Evolutionary conservation across 768 basidiomycete genomes (phyloP).

Genomic region (Russula foetens): DNA sequence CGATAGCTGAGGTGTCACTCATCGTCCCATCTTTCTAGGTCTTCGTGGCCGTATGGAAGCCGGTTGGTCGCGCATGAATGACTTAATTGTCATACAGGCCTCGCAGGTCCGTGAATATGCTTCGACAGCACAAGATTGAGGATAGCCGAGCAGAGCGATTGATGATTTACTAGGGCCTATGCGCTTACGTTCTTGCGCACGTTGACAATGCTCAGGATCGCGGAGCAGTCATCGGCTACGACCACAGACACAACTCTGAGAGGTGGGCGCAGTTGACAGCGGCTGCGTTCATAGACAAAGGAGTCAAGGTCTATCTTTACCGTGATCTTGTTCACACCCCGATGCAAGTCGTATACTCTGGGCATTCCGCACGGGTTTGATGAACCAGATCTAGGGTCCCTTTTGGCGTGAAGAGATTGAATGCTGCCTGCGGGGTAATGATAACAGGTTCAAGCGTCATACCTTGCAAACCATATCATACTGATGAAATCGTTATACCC

Average conservation of each 20-base stretch:
- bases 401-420: slow-evolving; percentile 57
- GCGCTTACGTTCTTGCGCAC: slow-evolving; percentile 54
- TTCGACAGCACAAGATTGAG: background rate
- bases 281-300: slow-evolving; percentile 53
- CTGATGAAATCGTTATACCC: background rate
- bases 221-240: slow-evolving; percentile 80
- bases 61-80: slow-evolving; percentile 89
- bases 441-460: slow-evolving; percentile 53
- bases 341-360: slow-evolving; percentile 37
- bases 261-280: slow-evolving; percentile 74
- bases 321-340: slow-evolving; percentile 74
- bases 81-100: slow-evolving; percentile 72
- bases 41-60: slow-evolving; percentile 80
- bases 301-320: slow-evolving; percentile 62
- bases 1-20: background rate
- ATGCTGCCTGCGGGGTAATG: slow-evolving; percentile 82
- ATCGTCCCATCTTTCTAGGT: slow-evolving; percentile 33
- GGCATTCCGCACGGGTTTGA: background rate
- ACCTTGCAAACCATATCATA: background rate
- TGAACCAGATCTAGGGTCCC: slow-evolving; percentile 51
- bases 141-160: background rate
- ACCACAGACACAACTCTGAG: slow-evolving; percentile 76
- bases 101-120: slow-evolving; percentile 48
- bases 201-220: slow-evolving; percentile 44
- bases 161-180: slow-evolving; percentile 55